Evolutionary conservation across 202 grass and related monocot species (phyloP).

Genomic region (Zizania palustris): DNA sequence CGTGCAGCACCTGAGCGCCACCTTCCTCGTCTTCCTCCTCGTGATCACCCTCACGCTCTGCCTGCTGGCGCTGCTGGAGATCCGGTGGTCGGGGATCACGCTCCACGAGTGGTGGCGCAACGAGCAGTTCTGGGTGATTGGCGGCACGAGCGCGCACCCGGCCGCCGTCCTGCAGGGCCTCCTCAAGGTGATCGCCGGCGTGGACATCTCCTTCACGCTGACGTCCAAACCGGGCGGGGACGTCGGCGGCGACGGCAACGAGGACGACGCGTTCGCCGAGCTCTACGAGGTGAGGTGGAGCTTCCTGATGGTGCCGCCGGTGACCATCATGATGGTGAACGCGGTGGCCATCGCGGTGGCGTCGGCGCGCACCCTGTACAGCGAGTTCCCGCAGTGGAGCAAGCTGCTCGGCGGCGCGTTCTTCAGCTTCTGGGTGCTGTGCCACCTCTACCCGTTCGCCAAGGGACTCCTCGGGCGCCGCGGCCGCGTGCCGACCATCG

Average conservation of each 20-base stretch:
- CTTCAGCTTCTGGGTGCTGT: conserved; percentile 98
- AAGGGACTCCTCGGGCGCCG: conserved; percentile 87
- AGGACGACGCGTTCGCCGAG: conserved; percentile 71
- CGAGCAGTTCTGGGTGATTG: conserved; percentile 98
- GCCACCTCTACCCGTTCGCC: conserved; percentile 93
- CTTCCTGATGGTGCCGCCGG: conserved; percentile 85
- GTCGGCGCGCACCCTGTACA: conserved; percentile 75
- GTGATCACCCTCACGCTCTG: conserved; percentile 79
- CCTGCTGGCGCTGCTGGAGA: conserved; percentile 85
- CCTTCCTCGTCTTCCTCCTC: conserved; percentile 76
- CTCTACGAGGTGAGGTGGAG: conserved; percentile 85
- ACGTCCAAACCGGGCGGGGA: conserved; percentile 58
- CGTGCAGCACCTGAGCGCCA: conserved; percentile 67
- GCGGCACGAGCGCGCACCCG: conserved; percentile 85
- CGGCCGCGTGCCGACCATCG: conserved; percentile 86
- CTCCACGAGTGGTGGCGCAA: conserved; percentile 97
- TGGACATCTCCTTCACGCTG: conserved; percentile 90
- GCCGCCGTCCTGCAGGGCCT: conserved; percentile 85
- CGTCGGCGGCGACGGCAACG: conserved; percentile 47
- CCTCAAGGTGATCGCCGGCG: conserved; percentile 88
- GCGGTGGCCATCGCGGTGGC: conserved; percentile 66
- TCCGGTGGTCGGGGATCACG: conserved; percentile 92
- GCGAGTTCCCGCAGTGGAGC: conserved; percentile 90
- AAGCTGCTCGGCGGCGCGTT: conserved; percentile 86
- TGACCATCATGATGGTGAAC: conserved; percentile 98